Base-by-base conservation (phyloP, 345 rosid species). In the Eucalyptus leucophloia region DNA sequence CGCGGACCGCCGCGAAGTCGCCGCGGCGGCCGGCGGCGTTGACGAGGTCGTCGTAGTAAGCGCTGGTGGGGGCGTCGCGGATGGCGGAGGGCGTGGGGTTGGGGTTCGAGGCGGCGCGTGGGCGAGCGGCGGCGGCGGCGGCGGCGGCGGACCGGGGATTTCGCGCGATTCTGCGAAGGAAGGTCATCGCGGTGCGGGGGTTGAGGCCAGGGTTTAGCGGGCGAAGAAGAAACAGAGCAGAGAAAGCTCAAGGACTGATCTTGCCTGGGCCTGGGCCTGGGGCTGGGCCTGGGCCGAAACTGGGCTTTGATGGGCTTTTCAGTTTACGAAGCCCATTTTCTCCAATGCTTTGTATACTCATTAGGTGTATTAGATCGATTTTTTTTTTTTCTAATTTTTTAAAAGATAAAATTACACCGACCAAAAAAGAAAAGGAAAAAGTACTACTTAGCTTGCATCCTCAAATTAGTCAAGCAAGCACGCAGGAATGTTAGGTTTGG, bases 31-130 rank as follows among this genome's bases (percentile, higher is more conserved):
- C 98, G 12, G 97, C 95, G 44, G 91, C 91, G 89, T 89, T 83
- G 77, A 94, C 90, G 49, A 92, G 95, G 40, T 93, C 92, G 88
- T 97, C 98, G 90, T 94, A 96, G 88, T 95, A 92, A 17, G 92
- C 91, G 88, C 93, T 89, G 26, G 96, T 92, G 12, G 95, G 98
- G 24, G 89, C 88, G 72, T 88, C 88, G 4, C 92, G 93, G 88
- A 92, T 89, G 49, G 83, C 88, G 65, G 89, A 32, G 24, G 91
- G 86, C 32, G 88, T 54, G 19, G 34, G 88, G 54, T 50, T 88
- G 14, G 89, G 81, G 56, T 69, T 89, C 77, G 81, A 89, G 86
- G 92, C 16, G 89, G 92, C 53, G 90, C 83, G 87, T 7, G 90
- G 86, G 54, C 94, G 92, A 72, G 69, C 8, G 19, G 89, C 87